phyloP scores from a whole-genome alignment of 106 monocot species.

The Posidonia australis region DNA sequence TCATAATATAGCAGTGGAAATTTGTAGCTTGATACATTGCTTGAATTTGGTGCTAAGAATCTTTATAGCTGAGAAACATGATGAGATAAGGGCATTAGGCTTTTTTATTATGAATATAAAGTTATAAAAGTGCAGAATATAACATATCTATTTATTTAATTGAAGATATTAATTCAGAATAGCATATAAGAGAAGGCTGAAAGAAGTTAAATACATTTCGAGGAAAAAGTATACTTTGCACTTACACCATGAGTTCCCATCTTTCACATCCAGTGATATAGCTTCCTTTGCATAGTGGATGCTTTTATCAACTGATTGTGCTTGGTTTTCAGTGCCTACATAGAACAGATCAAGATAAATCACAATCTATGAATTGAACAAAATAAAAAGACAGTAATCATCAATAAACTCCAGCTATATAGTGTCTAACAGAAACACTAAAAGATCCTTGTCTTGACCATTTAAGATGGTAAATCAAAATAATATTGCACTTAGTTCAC shows the following conservation, averaged over 20 bases:
- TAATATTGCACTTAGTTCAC: no score
- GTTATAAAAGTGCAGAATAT: constrained; percentile 24
- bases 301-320: constrained; percentile 66
- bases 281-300: constrained; percentile 89
- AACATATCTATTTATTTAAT: neutral
- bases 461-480: no score
- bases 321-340: constrained; percentile 57
- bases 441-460: no score
- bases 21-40: neutral
- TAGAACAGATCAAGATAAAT: constrained; percentile 8
- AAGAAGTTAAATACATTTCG: neutral
- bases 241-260: constrained; percentile 99
- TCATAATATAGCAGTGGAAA: neutral
- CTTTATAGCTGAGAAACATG: no score
- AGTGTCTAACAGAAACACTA: no score
- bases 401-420: no score
- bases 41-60: no score
- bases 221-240: neutral
- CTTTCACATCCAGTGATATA: constrained; percentile 74
- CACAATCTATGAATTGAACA: neutral
- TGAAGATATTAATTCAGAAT: neutral
- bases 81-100: no score
- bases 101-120: no score
- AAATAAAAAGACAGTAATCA: no score
- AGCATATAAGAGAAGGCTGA: neutral